A percentile compares a stretch with the other conserved stretches of the same genome.
phyloP scores from a whole-genome alignment of 306 rosid species.

The Acacia crassicarpa region DNA sequence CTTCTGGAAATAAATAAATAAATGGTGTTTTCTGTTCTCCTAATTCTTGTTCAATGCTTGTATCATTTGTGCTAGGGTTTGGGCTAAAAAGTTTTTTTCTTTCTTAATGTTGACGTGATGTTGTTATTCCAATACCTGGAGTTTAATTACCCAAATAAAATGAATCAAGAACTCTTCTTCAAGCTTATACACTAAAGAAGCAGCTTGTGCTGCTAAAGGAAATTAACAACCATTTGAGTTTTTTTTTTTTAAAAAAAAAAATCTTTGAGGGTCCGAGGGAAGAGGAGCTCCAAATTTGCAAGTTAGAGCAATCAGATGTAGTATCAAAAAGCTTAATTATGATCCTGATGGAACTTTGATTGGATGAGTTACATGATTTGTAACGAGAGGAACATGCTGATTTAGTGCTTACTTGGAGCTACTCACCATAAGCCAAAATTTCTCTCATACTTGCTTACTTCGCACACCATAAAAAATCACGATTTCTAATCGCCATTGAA shows the following conservation, averaged over 20 bases:
- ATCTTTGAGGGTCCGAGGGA: constrained; percentile 16
- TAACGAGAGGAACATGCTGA: neutral
- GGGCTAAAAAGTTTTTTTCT: neutral
- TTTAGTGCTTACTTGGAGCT: no score
- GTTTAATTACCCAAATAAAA: constrained; percentile 10
- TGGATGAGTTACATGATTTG: neutral
- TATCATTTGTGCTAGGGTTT: neutral
- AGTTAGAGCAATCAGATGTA: neutral
- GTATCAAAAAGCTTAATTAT: constrained; percentile 14
- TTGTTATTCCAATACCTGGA: neutral
- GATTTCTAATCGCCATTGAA: no score
- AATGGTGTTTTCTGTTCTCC: neutral
- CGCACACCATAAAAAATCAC: no score
- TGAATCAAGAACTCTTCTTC: neutral
- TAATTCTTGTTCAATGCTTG: constrained; percentile 2
- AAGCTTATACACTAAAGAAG: neutral
- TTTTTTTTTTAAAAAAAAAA: neutral
- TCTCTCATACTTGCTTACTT: no score
- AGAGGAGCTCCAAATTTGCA: constrained; percentile 9
- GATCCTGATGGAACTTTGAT: constrained; percentile 4
- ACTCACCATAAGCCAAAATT: no score
- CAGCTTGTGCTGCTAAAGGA: neutral
- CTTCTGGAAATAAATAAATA: constrained; percentile 5
- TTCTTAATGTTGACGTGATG: neutral
- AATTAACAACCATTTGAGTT: neutral